Base-by-base conservation (phyloP, 2,329 filamentous ascomycete genomes). In the Elsinoe necatrix region DNA sequence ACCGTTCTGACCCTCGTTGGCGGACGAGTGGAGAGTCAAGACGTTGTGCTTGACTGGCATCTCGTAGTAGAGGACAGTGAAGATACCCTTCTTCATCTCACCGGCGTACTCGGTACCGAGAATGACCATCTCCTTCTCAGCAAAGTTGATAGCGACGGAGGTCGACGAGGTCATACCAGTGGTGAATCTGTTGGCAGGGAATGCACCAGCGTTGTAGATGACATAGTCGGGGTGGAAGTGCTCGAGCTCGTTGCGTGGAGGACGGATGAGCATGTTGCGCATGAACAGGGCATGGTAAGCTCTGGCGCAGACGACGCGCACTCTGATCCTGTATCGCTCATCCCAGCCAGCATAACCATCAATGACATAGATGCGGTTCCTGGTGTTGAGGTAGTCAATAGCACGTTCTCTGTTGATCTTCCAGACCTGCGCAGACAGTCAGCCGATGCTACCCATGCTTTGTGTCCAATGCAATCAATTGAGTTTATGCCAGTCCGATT, bases 31-130 rank as follows among this genome's bases (percentile, higher is more conserved):
- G 57, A 98, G 85, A 39, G 93, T 98, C 64, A 98, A 79, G 67
- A 98, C 92, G 74, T 97, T 95, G 83, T 98, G 93, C 84, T 96
- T 96, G 71, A 98, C 89, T 60, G 93, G 93, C 91, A 97, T 98
- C 80, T 98, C 93, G 80, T 97, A 98, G 83, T 95, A 98, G 72
- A 98, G 85, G 52, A 98, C 90, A 48, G 93, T 98, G 82, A 98
- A 98, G 74, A 98, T 83, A 66, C 93, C 60, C 80, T 95, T 95
- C 80, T 95, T 95, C 88, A 93, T 92, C 77, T 92, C 88, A 68
- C 92, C 92, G 58, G 93, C 93, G 70, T 98, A 98, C 78, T 98
- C 93, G 34, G 93, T 98, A 73, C 93, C 93, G 58, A 98, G 85
- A 72, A 98, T 98, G 65, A 98, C 93, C 93, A 98, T 98, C 82